These are phyloP conservation scores for Zopfochytrium polystomum DNA, from an alignment of 371 early-diverging fungal genomes.

Conservation along the genomic window DNA sequence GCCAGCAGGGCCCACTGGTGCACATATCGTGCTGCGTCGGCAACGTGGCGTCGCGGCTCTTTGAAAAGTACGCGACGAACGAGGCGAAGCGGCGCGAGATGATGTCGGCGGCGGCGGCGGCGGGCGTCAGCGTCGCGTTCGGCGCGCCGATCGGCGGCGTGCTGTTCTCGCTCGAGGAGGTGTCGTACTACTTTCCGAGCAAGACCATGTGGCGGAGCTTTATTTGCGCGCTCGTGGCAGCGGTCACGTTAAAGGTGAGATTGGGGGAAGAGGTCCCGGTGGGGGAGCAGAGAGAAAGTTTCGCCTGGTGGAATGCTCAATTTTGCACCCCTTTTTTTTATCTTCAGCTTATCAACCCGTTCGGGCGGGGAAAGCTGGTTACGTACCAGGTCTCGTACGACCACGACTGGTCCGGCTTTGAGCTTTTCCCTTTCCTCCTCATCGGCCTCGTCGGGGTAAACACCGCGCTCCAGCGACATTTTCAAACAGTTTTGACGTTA, in stretches of 20 bases:
- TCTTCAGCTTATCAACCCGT: conserved; percentile 90
- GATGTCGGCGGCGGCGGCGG: conserved; percentile 87
- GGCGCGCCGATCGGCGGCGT: conserved; percentile 98
- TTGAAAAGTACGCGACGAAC: conserved; percentile 71
- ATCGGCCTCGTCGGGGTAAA: conserved; percentile 87
- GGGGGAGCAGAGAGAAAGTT: too few relatives aligned
- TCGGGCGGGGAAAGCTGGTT: conserved; percentile 89
- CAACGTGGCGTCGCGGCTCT: conserved; percentile 80
- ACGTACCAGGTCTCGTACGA: conserved; percentile 92
- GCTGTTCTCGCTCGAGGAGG: conserved; percentile 93
- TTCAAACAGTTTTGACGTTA: too few relatives aligned
- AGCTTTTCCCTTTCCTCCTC: conserved; percentile 72
- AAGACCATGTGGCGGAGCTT: conserved; percentile 94
- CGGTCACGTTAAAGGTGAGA: conserved; percentile 85
- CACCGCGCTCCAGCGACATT: too few relatives aligned
- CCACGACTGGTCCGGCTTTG: conserved; percentile 87
- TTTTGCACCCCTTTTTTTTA: too few relatives aligned
- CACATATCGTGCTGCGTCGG: conserved; percentile 91
- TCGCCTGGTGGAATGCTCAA: too few relatives aligned
- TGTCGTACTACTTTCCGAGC: conserved; percentile 89
- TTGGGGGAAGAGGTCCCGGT: too few relatives aligned
- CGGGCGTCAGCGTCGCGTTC: conserved; percentile 94
- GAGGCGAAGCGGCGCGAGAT: conserved; percentile 86
- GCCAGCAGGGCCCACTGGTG: conserved; percentile 94
- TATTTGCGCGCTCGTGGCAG: conserved; percentile 90